A percentile compares a stretch with the other conserved stretches of the same genome.
These are phyloP conservation scores for Aureobasidium sp. DNA, from an alignment of 2,329 filamentous ascomycete genomes.

Conservation along the genomic window DNA sequence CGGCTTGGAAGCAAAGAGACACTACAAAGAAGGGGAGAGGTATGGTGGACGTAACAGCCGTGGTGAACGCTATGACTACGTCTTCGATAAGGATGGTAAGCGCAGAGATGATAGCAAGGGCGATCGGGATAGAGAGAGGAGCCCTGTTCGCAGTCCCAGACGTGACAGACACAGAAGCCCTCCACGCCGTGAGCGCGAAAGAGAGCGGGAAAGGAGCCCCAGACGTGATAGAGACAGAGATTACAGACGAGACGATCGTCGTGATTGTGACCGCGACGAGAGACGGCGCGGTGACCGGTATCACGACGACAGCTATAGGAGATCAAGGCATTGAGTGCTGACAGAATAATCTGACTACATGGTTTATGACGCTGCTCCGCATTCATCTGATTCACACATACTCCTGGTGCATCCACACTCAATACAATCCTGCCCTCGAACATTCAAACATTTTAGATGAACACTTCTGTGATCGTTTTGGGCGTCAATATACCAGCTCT, in stretches of 20 bases:
- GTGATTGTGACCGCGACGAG: not conserved
- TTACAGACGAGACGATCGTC: conserved; percentile 4
- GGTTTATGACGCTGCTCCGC: not conserved
- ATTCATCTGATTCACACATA: not conserved
- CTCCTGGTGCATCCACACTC: not conserved
- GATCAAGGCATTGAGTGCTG: conserved; percentile 11
- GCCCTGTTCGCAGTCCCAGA: conserved; percentile 23
- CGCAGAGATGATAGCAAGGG: conserved; percentile 16
- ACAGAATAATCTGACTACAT: not conserved
- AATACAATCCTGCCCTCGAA: not conserved
- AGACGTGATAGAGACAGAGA: conserved; percentile 15
- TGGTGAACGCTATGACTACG: conserved; percentile 57
- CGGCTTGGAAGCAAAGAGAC: conserved; percentile 79
- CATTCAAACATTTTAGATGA: too few relatives aligned
- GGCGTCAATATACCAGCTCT: too few relatives aligned
- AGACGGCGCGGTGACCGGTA: conserved; percentile 1
- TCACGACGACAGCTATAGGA: conserved; percentile 12
- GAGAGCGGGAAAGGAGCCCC: not conserved
- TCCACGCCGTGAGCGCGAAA: conserved; percentile 3
- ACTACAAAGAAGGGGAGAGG: conserved; percentile 59
- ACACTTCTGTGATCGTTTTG: too few relatives aligned
- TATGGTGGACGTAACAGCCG: conserved; percentile 37
- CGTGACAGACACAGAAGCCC: conserved; percentile 13
- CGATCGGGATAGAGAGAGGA: conserved; percentile 18
- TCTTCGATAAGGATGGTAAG: conserved; percentile 61